phyloP scores from a whole-genome alignment of 1,284 basidiomycete genomes.

The Apiotrichum montevideense region DNA sequence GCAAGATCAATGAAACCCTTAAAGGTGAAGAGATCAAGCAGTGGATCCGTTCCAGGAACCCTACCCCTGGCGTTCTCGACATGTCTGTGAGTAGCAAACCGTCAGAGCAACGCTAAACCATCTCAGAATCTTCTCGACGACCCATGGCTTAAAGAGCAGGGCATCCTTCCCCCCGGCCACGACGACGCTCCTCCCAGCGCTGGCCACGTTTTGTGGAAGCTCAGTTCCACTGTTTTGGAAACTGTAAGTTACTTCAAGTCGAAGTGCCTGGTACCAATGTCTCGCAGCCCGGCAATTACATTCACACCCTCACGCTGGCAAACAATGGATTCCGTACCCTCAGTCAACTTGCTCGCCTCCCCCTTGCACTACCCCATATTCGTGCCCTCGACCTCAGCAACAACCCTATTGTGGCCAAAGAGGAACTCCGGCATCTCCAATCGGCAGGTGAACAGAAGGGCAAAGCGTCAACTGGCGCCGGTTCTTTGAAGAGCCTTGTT shows the following conservation, averaged over 20 bases:
- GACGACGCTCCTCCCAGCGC: constrained; percentile 30
- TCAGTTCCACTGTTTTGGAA: constrained; percentile 35
- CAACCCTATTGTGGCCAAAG: constrained; percentile 32
- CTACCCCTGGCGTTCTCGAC: constrained; percentile 35
- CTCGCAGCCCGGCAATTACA: constrained; percentile 14
- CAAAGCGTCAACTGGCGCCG: constrained; percentile 32
- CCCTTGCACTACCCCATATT: constrained; percentile 36
- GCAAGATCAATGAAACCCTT: constrained; percentile 30
- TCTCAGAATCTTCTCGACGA: constrained; percentile 33
- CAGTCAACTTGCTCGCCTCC: constrained; percentile 30
- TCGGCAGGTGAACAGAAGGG: constrained; percentile 36
- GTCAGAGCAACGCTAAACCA: background rate
- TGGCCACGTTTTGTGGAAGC: constrained; percentile 40
- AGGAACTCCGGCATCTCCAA: constrained; percentile 33
- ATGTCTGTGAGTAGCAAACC: constrained; percentile 33
- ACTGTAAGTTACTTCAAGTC: constrained; percentile 18
- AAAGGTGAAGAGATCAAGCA: constrained; percentile 36
- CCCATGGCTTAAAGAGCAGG: constrained; percentile 35
- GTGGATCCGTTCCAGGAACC: constrained; percentile 35
- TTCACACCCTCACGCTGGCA: constrained; percentile 42
- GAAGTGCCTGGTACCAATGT: background rate
- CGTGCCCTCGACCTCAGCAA: constrained; percentile 42
- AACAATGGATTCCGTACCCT: constrained; percentile 35
- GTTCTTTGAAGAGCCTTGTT: constrained; percentile 35
- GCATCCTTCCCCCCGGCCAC: constrained; percentile 40